phyloP scores from a whole-genome alignment of 164 flowering plant genomes.

The Hamamelis virginiana region DNA sequence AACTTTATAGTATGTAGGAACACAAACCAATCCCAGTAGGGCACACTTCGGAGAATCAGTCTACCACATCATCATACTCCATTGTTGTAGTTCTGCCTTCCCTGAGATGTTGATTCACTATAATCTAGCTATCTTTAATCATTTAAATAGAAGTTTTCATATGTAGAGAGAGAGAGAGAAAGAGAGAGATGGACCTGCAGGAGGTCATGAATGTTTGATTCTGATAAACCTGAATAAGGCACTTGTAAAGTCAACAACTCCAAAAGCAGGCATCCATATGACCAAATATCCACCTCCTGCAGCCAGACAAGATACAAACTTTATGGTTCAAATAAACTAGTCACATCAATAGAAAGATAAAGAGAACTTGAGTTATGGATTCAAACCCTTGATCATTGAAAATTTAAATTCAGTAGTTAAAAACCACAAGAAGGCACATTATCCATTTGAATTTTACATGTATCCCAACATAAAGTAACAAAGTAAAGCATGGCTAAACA shows the following conservation, averaged over 20 bases:
- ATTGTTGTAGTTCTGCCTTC: background rate
- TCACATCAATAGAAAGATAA: background rate
- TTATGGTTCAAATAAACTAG: background rate
- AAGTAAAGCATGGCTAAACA: background rate
- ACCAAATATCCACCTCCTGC: slow-evolving; percentile 98
- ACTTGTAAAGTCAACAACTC: slow-evolving; percentile 78
- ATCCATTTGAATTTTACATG: background rate
- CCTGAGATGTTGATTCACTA: background rate
- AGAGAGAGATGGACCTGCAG: slow-evolving; percentile 56
- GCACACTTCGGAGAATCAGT: no score
- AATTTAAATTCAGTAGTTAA: background rate
- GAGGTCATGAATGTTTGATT: slow-evolving; percentile 49
- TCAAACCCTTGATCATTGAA: background rate
- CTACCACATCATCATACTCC: background rate
- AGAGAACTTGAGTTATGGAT: background rate
- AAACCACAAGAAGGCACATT: background rate
- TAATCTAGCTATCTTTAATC: background rate
- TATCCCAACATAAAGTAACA: background rate
- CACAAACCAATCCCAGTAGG: no score
- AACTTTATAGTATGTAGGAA: no score
- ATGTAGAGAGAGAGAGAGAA: background rate
- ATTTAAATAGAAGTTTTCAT: no score
- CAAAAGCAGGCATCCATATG: slow-evolving; percentile 82
- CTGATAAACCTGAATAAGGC: slow-evolving; percentile 63
- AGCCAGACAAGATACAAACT: slow-evolving; percentile 2